Conservation (phyloP, 2,329 filamentous ascomycete species). For the Spiromastix sp. region DNA sequence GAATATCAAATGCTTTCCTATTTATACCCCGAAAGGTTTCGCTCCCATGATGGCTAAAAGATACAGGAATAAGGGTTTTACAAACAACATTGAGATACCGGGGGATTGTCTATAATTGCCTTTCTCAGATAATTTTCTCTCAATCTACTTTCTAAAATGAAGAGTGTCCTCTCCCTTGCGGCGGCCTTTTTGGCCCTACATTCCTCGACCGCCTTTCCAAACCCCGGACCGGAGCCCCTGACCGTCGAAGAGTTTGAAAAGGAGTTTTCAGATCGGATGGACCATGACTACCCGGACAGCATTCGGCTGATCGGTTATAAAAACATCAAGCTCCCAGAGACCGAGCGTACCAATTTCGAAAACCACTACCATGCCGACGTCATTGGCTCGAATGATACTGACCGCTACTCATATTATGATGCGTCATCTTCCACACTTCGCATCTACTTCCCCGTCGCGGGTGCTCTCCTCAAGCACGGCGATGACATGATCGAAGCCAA, state of each 20-base stretch:
- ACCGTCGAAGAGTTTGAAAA: conserved; percentile 2
- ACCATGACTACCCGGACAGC: conserved; percentile 4
- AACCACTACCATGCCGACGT: conserved; percentile 1
- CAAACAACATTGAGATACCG: too few relatives aligned
- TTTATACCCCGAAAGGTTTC: too few relatives aligned
- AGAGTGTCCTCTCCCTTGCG: neutral
- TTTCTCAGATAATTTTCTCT: too few relatives aligned
- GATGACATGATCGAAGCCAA: conserved; percentile 3
- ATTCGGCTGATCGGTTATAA: conserved; percentile 7
- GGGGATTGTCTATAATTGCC: too few relatives aligned
- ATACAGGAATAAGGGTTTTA: too few relatives aligned
- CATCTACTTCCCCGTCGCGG: conserved; percentile 6
- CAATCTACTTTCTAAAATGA: too few relatives aligned
- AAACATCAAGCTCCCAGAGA: conserved; percentile 3
- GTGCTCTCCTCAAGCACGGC: conserved; percentile 3
- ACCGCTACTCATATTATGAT: conserved; percentile 3
- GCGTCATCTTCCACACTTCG: conserved; percentile 1
- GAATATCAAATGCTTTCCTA: too few relatives aligned
- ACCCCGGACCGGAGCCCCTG: neutral
- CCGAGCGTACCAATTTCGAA: neutral
- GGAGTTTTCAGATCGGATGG: conserved; percentile 1
- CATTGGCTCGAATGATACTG: neutral
- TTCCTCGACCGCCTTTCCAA: neutral
- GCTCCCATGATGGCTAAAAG: too few relatives aligned
- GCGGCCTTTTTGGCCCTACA: neutral